Conservation (phyloP, 1,284 basidiomycete genomes). For the Cryptococcus amylolentus region DNA sequence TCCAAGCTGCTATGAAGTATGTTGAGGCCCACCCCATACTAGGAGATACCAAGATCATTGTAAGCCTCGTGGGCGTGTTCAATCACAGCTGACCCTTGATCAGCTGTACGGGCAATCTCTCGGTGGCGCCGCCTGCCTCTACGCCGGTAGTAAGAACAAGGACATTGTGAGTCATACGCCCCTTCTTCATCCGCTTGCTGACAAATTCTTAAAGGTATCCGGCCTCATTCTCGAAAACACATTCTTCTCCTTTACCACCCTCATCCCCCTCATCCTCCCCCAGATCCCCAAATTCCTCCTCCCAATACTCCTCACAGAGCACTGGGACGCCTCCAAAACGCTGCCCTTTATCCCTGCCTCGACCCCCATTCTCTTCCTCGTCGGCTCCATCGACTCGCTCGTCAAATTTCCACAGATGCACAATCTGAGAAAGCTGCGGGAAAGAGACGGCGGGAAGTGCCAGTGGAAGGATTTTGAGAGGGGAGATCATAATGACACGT, state of each 20-base stretch:
- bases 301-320: conserved; percentile 53
- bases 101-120: conserved; percentile 86
- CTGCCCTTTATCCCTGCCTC: conserved; percentile 64
- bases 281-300: conserved; percentile 60
- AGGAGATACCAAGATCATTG: conserved; percentile 64
- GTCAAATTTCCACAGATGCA: conserved; percentile 84
- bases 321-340: conserved; percentile 78
- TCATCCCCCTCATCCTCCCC: conserved; percentile 79
- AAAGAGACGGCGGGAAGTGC: conserved; percentile 47
- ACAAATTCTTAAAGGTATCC: conserved; percentile 49
- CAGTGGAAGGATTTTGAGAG: conserved; percentile 54
- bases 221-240: conserved; percentile 83
- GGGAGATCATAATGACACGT: conserved; percentile 74
- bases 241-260: conserved; percentile 72
- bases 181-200: conserved; percentile 2
- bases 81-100: conserved; percentile 1
- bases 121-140: conserved; percentile 90
- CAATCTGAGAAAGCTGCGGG: conserved; percentile 62
- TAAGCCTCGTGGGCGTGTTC: conserved; percentile 10
- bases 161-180: conserved; percentile 55
- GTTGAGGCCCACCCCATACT: conserved; percentile 66
- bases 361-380: conserved; percentile 82
- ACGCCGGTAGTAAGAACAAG: conserved; percentile 77
- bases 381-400: conserved; percentile 72
- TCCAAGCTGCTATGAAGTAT: conserved; percentile 68